Evolutionary conservation across 257 asterid species (phyloP).

Genomic region (Jasminum sambac): DNA sequence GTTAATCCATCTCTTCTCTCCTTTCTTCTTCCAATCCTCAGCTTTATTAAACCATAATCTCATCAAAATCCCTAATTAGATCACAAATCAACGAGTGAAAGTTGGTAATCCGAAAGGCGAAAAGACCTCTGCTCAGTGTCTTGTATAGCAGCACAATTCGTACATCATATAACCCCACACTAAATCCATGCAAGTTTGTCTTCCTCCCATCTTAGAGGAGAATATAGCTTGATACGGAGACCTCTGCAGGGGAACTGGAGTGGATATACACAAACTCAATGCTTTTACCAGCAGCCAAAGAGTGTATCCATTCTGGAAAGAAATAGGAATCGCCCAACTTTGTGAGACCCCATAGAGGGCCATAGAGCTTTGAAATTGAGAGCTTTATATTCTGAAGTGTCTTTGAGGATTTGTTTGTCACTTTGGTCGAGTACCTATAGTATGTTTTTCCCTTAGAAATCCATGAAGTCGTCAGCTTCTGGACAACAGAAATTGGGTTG

Average conservation of each 20-base stretch:
- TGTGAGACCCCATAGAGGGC: slow-evolving; percentile 63
- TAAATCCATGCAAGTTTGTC: slow-evolving; percentile 6
- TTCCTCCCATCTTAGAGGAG: slow-evolving; percentile 28
- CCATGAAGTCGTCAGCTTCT: slow-evolving; percentile 39
- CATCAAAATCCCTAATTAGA: slow-evolving; percentile 37
- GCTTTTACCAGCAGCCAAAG: slow-evolving; percentile 45
- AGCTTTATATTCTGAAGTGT: slow-evolving; percentile 44
- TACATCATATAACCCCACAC: slow-evolving; percentile 6
- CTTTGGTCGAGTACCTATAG: slow-evolving; percentile 37
- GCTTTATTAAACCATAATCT: slow-evolving; percentile 45
- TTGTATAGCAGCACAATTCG: slow-evolving; percentile 30
- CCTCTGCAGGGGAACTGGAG: slow-evolving; percentile 39
- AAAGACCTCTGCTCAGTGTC: neutral
- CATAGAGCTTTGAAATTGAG: slow-evolving; percentile 41
- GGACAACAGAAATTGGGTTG: slow-evolving; percentile 26
- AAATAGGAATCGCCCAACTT: slow-evolving; percentile 35
- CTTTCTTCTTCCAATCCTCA: slow-evolving; percentile 63
- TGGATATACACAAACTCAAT: slow-evolving; percentile 58
- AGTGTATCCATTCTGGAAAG: slow-evolving; percentile 45
- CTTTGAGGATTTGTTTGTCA: slow-evolving; percentile 49
- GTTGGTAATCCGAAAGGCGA: neutral
- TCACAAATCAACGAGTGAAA: slow-evolving; percentile 61
- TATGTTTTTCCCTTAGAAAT: slow-evolving; percentile 29
- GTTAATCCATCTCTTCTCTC: slow-evolving; percentile 76
- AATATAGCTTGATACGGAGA: slow-evolving; percentile 45